Evolutionary conservation across 768 basidiomycete species (phyloP), one percentile per base, ranked within the genome.

Genomic region (Amanita subjunquillea): DNA sequence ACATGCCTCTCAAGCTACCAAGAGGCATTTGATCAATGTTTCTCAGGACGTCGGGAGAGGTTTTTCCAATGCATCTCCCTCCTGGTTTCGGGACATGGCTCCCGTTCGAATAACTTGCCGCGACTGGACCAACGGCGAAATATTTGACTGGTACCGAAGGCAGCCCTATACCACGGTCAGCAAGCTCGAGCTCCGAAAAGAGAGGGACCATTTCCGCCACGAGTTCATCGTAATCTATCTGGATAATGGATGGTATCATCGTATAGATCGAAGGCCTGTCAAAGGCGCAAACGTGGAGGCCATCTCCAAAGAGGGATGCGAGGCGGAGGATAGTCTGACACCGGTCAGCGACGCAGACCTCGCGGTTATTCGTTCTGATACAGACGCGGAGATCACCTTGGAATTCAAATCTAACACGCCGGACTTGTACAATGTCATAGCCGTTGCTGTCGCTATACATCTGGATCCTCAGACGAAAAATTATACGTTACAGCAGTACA

Each of bases 121-220:
- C 32, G 46, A 34, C 7, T 47, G 30, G 46, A 12, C 15, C 25
- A 6, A 47, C 12, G 2, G 38, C 12, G 10, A 29, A 25, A 70
- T 65, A 58, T 70, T 9, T 63, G 46, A 47, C 46, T 47, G 46
- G 46, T 47, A 47, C 12, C 30, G n/a, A 12, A 22, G 29, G 7
- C 46, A 29, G 8, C 27, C 46, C 6, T 29, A 34, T 47, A 12
- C 46, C 30, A 27, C 25, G 9, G n/a, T 47, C 29, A 15, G 20
- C 17, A 29, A 22, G 17, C 10, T 47, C 27, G 46, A 47, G 29
- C 30, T 47, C 2, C 30, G 30, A 10, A 47, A 47, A 29, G 46
- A 47, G 46, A 34, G n/a, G 29, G 46, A 47, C 15, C n/a, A 23
- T 3, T 44, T 44, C 6, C 6, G 6, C 10, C 43, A 44, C 13